Conservation (phyloP, 495 filamentous ascomycete genomes). For the Aspergillus bridgeri region DNA sequence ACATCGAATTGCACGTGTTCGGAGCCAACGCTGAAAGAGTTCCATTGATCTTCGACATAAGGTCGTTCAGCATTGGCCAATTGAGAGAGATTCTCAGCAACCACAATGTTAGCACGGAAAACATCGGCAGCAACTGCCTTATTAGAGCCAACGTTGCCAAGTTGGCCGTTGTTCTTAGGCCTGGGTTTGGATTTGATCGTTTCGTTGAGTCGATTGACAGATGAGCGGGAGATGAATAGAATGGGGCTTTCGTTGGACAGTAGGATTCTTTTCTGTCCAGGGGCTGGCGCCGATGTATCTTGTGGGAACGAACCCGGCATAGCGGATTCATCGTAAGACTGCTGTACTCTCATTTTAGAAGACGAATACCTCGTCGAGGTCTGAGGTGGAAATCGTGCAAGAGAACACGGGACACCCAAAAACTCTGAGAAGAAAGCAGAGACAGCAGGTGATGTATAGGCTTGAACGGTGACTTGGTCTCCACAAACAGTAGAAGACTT, state of each 20-base stretch:
- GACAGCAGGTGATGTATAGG: conserved; percentile 60
- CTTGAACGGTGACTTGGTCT: conserved; percentile 64
- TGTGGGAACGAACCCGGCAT: conserved; percentile 59
- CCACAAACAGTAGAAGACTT: conserved; percentile 70
- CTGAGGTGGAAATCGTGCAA: conserved; percentile 73
- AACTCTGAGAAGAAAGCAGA: conserved; percentile 70
- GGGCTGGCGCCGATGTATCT: conserved; percentile 42
- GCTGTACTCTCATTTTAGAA: conserved; percentile 33
- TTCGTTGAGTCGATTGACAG: conserved; percentile 72
- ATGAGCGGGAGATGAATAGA: conserved; percentile 74
- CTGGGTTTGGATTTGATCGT: conserved; percentile 52
- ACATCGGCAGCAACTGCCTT: conserved; percentile 65
- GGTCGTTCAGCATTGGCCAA: conserved; percentile 45
- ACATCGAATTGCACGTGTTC: conserved; percentile 54
- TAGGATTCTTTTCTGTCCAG: conserved; percentile 52
- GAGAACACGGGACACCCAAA: conserved; percentile 70
- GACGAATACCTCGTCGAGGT: conserved; percentile 62
- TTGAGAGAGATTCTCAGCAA: conserved; percentile 51
- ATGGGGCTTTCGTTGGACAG: conserved; percentile 93
- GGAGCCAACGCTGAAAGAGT: conserved; percentile 34
- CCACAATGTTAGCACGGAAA: conserved; percentile 81
- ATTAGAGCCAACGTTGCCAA: conserved; percentile 5
- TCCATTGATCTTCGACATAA: conserved; percentile 54
- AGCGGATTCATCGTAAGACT: conserved; percentile 17
- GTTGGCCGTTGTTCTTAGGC: conserved; percentile 23